Evolutionary conservation across 768 basidiomycete species (phyloP), one percentile per base, ranked within the genome.

Genomic region (Lactarius hatsudake): DNA sequence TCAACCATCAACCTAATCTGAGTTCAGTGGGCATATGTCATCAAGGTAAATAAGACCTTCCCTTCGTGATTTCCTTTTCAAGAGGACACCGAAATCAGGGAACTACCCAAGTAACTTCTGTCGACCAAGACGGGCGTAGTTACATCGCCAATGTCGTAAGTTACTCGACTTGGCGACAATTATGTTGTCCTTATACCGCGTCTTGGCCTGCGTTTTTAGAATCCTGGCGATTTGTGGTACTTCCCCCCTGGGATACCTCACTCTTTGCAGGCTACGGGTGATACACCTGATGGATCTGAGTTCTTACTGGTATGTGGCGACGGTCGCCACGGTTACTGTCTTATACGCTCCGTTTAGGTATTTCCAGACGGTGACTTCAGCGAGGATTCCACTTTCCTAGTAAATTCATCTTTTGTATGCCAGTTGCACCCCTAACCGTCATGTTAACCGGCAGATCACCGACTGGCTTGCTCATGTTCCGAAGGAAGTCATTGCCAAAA

Each of bases 241-340:
- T 79, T 79, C 71, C 78, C 77, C 20, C 66, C 79, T 32, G 78
- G 78, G 17, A 72, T 75, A 51, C 79, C 79, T 0, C 79, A 80
- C 66, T 76, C 74, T 1, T 61, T 80, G 28, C 79, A 80, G 70
- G 79, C 73, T 5, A 76, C 74, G 2, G 73, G 67, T 5, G 71
- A 75, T 28, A 56, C 69, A 62, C 70, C 62, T 23, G 72, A 72
- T 1, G 78, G 78, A 8, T 70, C 75, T 2, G 78, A 79, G 61
- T 77, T 79, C 64, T 70, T 79, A 20, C 69, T 79, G 59, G 75
- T 75, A n/a, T 56, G 75, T 65, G 59, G 59, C n/a, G 7, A 54
- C 3, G 36, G 23, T 12, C 45, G 10, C 43, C 48, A 4, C 26
- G 28, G n/a, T 36, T 26, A 3, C 2, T 17, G 40, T 10, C 40